Evolutionary conservation across 192 early-diverging fungal genomes (phyloP).

Genomic region (Umbelopsis isabellina): DNA sequence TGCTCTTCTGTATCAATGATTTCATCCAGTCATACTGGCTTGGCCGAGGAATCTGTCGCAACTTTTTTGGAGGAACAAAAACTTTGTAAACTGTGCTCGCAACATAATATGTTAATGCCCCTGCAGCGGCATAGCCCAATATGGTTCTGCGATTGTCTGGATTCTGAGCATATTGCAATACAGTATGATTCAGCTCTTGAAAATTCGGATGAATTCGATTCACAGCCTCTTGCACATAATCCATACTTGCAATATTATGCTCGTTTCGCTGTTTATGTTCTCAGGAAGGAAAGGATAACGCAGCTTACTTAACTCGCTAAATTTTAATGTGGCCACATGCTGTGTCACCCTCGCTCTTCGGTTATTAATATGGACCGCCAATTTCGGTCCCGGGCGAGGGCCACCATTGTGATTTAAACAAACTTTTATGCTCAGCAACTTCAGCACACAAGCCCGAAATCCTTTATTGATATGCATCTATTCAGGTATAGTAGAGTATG

Average conservation of each 20-base stretch:
- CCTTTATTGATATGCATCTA: background rate
- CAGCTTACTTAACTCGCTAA: background rate
- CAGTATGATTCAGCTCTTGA: background rate
- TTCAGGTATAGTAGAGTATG: background rate
- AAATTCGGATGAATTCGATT: background rate
- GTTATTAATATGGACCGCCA: background rate
- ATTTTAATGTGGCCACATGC: background rate
- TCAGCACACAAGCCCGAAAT: too few relatives aligned
- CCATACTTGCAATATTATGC: background rate
- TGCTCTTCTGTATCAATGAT: background rate
- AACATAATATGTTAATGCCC: constrained; percentile 1
- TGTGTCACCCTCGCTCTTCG: constrained; percentile 8
- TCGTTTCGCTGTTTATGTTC: background rate
- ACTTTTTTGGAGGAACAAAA: background rate
- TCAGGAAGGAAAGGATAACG: background rate
- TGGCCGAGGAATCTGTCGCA: constrained; percentile 7
- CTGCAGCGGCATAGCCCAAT: constrained; percentile 11
- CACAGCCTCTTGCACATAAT: constrained; percentile 2
- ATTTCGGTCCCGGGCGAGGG: background rate
- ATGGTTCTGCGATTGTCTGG: background rate
- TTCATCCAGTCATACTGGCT: background rate
- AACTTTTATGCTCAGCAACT: too few relatives aligned
- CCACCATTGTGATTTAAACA: too few relatives aligned
- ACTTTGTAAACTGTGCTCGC: background rate
- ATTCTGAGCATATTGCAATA: background rate